A percentile compares a stretch with the other conserved stretches of the same genome.
Conservation (phyloP, 1,139 yeast genomes). For the Protomyces macrosporus region DNA sequence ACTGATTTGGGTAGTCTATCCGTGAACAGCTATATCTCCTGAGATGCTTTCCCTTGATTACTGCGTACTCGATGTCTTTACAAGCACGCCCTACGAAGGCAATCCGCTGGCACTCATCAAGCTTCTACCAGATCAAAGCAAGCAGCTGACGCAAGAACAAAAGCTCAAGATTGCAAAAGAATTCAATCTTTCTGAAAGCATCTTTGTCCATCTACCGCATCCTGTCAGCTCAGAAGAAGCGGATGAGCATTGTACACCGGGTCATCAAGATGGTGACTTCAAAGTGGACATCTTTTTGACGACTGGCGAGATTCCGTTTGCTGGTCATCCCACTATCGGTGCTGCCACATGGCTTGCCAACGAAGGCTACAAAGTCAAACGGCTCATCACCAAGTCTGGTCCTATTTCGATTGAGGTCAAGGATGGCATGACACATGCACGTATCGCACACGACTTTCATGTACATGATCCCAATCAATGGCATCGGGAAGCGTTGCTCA, state of each 20-base stretch:
- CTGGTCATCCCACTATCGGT: conserved; percentile 25
- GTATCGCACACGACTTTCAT: conserved; percentile 3
- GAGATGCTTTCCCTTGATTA: background rate
- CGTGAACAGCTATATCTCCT: background rate
- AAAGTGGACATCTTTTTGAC: conserved; percentile 18
- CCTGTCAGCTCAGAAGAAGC: background rate
- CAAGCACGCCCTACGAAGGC: background rate
- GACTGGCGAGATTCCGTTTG: conserved; percentile 11
- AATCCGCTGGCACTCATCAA: conserved; percentile 16
- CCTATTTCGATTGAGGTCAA: background rate
- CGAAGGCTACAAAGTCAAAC: background rate
- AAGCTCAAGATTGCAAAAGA: conserved; percentile 18
- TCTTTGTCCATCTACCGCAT: conserved; percentile 5
- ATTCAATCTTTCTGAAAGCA: conserved; percentile 19
- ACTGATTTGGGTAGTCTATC: too few relatives aligned
- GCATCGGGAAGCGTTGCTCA: background rate
- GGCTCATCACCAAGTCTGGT: background rate
- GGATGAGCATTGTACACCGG: background rate
- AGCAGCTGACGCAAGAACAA: conserved; percentile 1
- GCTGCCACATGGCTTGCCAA: background rate
- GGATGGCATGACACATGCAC: background rate
- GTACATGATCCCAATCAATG: background rate
- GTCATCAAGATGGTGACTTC: background rate
- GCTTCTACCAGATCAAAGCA: background rate
- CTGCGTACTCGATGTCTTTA: conserved; percentile 13